Conservation (phyloP, 441 rosid genomes). For the Pelargonium cotyledonis region DNA sequence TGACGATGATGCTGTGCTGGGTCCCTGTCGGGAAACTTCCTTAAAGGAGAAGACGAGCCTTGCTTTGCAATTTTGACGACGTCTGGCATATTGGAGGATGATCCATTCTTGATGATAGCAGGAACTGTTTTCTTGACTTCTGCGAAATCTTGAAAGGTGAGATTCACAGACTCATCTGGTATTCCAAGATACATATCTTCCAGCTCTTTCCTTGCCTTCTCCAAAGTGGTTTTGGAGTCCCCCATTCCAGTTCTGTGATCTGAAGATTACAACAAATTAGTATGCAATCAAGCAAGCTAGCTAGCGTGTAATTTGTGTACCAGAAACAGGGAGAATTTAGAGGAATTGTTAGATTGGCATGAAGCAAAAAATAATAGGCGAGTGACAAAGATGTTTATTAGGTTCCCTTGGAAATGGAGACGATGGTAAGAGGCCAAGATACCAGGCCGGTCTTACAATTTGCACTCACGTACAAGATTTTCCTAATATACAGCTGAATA, state of each 20-base stretch:
- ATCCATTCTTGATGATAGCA: no score
- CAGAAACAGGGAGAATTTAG: background rate
- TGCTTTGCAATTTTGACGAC: constrained; percentile 14
- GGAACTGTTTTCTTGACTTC: constrained; percentile 20
- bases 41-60: constrained; percentile 7
- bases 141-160: constrained; percentile 56
- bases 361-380: background rate
- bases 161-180: constrained; percentile 70
- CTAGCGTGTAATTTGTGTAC: background rate
- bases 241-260: constrained; percentile 26
- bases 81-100: background rate
- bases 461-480: background rate
- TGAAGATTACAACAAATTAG: no score
- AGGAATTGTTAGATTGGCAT: constrained; percentile 4
- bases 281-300: no score
- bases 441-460: constrained; percentile 16
- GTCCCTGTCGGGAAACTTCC: constrained; percentile 33
- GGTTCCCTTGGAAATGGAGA: constrained; percentile 16
- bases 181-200: constrained; percentile 54
- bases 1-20: background rate
- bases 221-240: constrained; percentile 27
- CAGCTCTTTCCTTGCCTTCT: constrained; percentile 49
- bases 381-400: background rate
- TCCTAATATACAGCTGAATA: no score
- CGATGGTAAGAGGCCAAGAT: constrained; percentile 7